phyloP scores from a whole-genome alignment of 345 rosid species.

The Linum lewisii region DNA sequence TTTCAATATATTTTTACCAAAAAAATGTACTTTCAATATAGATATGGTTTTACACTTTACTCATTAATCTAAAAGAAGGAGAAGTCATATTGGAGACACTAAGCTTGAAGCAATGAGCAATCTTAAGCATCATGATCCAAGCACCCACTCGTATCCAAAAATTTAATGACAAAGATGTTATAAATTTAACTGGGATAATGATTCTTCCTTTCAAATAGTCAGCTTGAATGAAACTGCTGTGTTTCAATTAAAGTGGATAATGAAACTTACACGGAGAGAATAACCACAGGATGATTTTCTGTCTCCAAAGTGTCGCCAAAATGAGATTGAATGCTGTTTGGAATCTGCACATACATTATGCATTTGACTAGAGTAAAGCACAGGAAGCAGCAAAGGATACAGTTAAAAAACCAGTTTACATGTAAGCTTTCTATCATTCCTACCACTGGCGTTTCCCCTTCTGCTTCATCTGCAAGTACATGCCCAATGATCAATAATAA shows the following conservation, averaged over 20 bases:
- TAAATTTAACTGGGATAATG: background rate
- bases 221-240: background rate
- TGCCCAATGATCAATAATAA: slow-evolving; percentile 79
- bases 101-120: no score
- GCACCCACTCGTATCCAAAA: background rate
- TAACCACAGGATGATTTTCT: slow-evolving; percentile 67
- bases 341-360: slow-evolving; percentile 45
- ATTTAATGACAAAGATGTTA: no score
- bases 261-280: slow-evolving; percentile 54
- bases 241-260: slow-evolving; percentile 10
- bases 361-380: slow-evolving; percentile 1
- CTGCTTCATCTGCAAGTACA: slow-evolving; percentile 97
- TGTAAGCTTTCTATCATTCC: slow-evolving; percentile 14
- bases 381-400: slow-evolving; percentile 4
- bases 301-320: slow-evolving; percentile 51
- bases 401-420: slow-evolving; percentile 9
- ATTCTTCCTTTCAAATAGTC: background rate
- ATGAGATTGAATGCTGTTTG: slow-evolving; percentile 61
- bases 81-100: background rate
- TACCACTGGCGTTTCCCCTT: slow-evolving; percentile 99
- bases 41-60: background rate
- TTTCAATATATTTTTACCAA: no score
- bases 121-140: background rate
- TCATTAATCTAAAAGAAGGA: background rate
- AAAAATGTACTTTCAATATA: background rate